Evolutionary conservation across 495 filamentous ascomycete genomes (phyloP).

Genomic region (Aspergillus funiculosus): DNA sequence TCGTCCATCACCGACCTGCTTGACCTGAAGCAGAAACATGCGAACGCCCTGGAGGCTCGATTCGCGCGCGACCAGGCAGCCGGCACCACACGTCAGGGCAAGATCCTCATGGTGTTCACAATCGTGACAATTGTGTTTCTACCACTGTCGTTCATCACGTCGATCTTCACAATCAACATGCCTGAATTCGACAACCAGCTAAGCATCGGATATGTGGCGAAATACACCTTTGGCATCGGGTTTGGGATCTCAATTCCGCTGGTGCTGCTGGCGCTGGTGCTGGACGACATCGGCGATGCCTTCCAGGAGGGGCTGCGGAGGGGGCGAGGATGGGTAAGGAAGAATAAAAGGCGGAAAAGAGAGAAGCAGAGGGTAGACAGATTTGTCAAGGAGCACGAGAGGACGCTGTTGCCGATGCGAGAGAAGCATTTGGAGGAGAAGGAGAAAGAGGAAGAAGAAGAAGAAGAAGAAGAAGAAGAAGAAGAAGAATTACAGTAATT

Average conservation of each 20-base stretch:
- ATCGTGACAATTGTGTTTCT: slow-evolving; percentile 67
- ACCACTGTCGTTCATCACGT: slow-evolving; percentile 60
- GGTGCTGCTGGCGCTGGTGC: slow-evolving; percentile 51
- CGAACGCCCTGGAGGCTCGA: slow-evolving; percentile 64
- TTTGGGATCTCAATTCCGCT: slow-evolving; percentile 61
- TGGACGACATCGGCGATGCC: slow-evolving; percentile 51
- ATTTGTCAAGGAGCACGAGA: neutral
- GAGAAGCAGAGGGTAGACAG: neutral
- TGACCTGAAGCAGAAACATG: slow-evolving; percentile 60
- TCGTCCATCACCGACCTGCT: slow-evolving; percentile 57
- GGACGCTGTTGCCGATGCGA: slow-evolving; percentile 1
- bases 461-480: neutral
- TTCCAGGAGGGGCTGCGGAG: slow-evolving; percentile 25
- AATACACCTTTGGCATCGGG: slow-evolving; percentile 62
- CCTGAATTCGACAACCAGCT: slow-evolving; percentile 46
- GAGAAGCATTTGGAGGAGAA: slow-evolving; percentile 1
- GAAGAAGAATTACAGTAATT: neutral
- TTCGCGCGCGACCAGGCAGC: slow-evolving; percentile 63
- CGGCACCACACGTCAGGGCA: slow-evolving; percentile 59
- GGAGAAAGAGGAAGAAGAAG: neutral
- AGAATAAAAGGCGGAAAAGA: neutral
- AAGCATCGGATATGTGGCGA: slow-evolving; percentile 52
- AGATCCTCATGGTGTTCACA: slow-evolving; percentile 71
- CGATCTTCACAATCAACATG: slow-evolving; percentile 62
- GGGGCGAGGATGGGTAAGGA: slow-evolving; percentile 25